Percentiles rank a stretch among this genome's conserved stretches.
Conservation (phyloP, 2,329 filamentous ascomycete genomes). For the Aspergillus flavus region DNA sequence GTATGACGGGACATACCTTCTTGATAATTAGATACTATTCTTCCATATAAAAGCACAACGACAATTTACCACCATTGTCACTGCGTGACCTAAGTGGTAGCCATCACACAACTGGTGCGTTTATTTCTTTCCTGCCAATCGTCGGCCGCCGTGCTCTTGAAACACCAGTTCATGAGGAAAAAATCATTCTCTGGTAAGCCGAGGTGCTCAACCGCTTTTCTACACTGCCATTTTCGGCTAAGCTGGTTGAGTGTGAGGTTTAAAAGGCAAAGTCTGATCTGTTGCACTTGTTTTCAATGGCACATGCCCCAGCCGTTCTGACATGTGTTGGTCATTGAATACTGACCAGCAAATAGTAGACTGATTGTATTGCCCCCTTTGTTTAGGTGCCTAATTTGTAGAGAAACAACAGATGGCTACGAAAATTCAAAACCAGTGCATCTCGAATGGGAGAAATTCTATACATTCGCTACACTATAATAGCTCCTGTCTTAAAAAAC, state of each 20-base stretch:
- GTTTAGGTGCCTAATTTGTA: not conserved
- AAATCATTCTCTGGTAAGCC: constrained; percentile 49
- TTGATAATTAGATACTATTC: no score
- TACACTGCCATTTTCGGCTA: constrained; percentile 16
- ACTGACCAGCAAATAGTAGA: constrained; percentile 5
- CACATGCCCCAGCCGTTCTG: not conserved
- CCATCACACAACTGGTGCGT: constrained; percentile 8
- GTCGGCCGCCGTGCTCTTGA: constrained; percentile 3
- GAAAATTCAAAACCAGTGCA: not conserved
- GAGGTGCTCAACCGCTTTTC: constrained; percentile 45
- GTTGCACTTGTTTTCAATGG: constrained; percentile 6
- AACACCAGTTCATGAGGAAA: constrained; percentile 38
- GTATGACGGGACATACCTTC: constrained; percentile 43
- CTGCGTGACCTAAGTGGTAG: not conserved
- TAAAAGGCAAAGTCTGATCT: constrained; percentile 48
- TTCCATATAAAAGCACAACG: not conserved
- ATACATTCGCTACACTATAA: not conserved
- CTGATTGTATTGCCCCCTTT: not conserved
- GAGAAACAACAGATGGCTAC: not conserved
- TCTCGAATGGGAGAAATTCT: not conserved
- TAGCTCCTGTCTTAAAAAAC: not conserved
- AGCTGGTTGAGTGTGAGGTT: constrained; percentile 49
- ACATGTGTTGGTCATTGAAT: not conserved
- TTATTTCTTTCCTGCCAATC: not conserved
- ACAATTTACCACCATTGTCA: not conserved